Percentiles rank a stretch among this genome's conserved stretches.
phyloP scores from a whole-genome alignment of 805 yeast species.

The Lipomyces starkeyi region DNA sequence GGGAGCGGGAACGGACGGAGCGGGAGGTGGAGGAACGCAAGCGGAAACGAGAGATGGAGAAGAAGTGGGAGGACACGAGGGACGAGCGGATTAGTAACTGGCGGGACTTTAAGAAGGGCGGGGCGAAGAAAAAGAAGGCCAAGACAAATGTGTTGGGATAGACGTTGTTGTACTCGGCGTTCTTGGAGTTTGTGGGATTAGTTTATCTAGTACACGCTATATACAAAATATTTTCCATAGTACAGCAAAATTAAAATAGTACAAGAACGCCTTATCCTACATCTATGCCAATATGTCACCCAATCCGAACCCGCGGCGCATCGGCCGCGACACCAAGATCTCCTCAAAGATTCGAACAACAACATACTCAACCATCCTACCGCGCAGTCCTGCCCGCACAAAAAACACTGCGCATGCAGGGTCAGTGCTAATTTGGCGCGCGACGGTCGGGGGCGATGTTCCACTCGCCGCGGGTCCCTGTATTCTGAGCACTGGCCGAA shows the following conservation, averaged over 20 bases:
- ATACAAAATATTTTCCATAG: not conserved
- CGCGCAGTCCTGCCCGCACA: not conserved
- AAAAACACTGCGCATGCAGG: not conserved
- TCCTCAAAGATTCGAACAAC: not conserved
- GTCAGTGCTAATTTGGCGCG: not conserved
- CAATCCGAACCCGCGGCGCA: not conserved
- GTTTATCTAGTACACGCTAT: too few species aligned
- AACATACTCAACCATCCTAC: not conserved
- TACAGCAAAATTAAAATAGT: not conserved
- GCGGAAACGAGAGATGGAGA: conserved; percentile 49
- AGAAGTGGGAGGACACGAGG: conserved; percentile 66
- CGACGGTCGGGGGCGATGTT: not conserved
- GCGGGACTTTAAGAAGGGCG: conserved; percentile 57
- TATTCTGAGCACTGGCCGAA: not conserved
- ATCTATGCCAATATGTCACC: not conserved
- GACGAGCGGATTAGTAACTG: conserved; percentile 65
- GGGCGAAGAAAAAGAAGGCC: conserved; percentile 56
- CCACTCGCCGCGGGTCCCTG: not conserved
- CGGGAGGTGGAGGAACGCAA: conserved; percentile 46
- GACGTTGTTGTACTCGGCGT: not conserved
- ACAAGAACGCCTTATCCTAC: not conserved
- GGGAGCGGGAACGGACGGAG: conserved; percentile 48
- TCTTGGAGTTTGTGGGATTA: not conserved
- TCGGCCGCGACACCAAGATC: not conserved
- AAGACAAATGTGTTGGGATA: conserved; percentile 52